Percentiles rank a stretch among this genome's conserved stretches.
Conservation (phyloP, 306 rosid species). For the Elaeagnus macrophylla region DNA sequence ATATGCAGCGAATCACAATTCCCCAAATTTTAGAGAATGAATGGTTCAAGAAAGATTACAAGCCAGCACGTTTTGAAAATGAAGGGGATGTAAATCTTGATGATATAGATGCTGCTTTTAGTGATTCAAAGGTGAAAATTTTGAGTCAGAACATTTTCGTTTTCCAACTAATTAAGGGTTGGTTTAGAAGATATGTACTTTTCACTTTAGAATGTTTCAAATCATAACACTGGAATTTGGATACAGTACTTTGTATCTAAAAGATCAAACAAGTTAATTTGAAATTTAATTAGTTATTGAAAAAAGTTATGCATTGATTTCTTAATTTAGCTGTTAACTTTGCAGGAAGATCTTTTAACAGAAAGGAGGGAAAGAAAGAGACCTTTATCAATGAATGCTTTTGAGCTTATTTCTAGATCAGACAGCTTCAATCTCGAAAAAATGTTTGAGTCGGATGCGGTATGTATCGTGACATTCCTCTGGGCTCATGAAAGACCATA, state of each 20-base stretch:
- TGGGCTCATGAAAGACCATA: not conserved
- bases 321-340: not conserved
- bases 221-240: too few species aligned
- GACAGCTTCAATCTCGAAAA: constrained; percentile 71
- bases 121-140: constrained; percentile 54
- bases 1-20: constrained; percentile 63
- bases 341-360: constrained; percentile 63
- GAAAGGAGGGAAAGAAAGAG: constrained; percentile 52
- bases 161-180: not conserved
- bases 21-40: constrained; percentile 60
- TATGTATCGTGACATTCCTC: constrained; percentile 15
- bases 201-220: too few species aligned
- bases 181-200: too few species aligned
- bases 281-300: not conserved
- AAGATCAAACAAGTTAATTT: too few species aligned
- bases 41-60: constrained; percentile 84
- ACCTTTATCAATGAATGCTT: constrained; percentile 85
- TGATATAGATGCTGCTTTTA: constrained; percentile 76
- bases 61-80: constrained; percentile 48
- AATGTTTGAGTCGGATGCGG: constrained; percentile 66
- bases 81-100: constrained; percentile 67
- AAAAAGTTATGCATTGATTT: constrained; percentile 1
- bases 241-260: too few species aligned
- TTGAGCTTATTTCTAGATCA: constrained; percentile 88
- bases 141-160: not conserved